Percentiles rank a stretch among this genome's conserved stretches.
Evolutionary conservation across 306 rosid genomes (phyloP).

Genomic region (Macrotyloma uniflorum): DNA sequence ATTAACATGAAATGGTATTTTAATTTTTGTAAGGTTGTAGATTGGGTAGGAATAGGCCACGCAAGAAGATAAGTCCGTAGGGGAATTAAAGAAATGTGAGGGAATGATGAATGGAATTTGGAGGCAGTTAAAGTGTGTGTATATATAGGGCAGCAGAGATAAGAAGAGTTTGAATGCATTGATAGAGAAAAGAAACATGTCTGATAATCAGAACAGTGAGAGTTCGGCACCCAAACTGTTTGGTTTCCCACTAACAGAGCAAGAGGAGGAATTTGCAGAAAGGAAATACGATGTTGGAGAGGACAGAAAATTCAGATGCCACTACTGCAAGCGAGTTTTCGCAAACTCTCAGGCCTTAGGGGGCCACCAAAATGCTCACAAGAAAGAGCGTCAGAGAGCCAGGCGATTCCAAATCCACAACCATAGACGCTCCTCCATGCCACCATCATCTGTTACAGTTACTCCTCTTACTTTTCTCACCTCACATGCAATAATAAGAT

Average conservation of each 20-base stretch:
- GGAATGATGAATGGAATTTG: not conserved
- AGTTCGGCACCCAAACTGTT: constrained; percentile 52
- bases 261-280: constrained; percentile 38
- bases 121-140: not conserved
- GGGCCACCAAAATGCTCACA: constrained; percentile 86
- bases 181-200: constrained; percentile 29
- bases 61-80: not conserved
- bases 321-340: constrained; percentile 61
- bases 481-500: not conserved
- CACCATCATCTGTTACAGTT: not conserved
- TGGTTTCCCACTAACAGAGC: constrained; percentile 59
- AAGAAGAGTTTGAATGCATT: not conserved
- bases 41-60: not conserved
- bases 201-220: constrained; percentile 17
- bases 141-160: constrained; percentile 11
- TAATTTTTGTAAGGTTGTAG: not conserved
- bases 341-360: constrained; percentile 73
- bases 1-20: not conserved
- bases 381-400: constrained; percentile 70
- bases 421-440: constrained; percentile 14
- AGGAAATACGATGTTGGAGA: constrained; percentile 27
- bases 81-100: not conserved
- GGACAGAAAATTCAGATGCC: constrained; percentile 62
- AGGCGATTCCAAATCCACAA: constrained; percentile 50
- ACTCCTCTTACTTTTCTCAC: not conserved